phyloP scores from a whole-genome alignment of 1,284 basidiomycete species.

The Apiotrichum brassicae region DNA sequence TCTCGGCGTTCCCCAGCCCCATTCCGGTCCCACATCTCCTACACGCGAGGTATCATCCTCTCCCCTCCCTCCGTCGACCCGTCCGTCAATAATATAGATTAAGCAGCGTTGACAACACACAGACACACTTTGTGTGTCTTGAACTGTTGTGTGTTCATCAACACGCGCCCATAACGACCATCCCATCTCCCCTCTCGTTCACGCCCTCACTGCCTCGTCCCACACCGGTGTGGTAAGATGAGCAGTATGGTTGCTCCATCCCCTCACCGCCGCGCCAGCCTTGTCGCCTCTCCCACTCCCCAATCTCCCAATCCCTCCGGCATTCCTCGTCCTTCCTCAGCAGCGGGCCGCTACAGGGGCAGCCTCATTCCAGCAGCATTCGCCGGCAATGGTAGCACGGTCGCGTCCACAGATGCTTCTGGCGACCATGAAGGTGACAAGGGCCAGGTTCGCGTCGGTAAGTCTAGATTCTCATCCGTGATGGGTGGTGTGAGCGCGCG shows the following conservation, averaged over 20 bases:
- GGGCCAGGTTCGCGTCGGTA: conserved; percentile 41
- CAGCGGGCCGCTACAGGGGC: conserved; percentile 18
- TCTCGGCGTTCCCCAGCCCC: no score
- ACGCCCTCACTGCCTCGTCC: no score
- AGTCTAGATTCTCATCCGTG: conserved; percentile 13
- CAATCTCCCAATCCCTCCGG: conserved; percentile 21
- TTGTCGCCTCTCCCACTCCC: conserved; percentile 23
- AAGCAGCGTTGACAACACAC: not conserved
- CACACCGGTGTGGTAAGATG: not conserved
- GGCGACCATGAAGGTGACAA: conserved; percentile 21
- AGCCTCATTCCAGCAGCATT: not conserved
- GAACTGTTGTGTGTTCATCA: not conserved
- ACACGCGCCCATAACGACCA: not conserved
- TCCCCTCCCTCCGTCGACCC: no score
- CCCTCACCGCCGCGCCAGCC: conserved; percentile 17
- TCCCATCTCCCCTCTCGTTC: not conserved
- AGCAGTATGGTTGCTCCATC: conserved; percentile 4
- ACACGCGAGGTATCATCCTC: no score
- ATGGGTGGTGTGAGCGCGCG: not conserved
- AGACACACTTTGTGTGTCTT: not conserved
- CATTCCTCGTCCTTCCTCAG: conserved; percentile 29
- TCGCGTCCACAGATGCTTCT: not conserved
- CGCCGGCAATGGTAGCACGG: not conserved
- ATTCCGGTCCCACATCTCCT: no score
- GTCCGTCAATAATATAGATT: not conserved